A percentile compares a stretch with the other conserved stretches of the same genome.
Conservation (phyloP, 2,329 filamentous ascomycete genomes). For the Colletotrichum spaethianum region DNA sequence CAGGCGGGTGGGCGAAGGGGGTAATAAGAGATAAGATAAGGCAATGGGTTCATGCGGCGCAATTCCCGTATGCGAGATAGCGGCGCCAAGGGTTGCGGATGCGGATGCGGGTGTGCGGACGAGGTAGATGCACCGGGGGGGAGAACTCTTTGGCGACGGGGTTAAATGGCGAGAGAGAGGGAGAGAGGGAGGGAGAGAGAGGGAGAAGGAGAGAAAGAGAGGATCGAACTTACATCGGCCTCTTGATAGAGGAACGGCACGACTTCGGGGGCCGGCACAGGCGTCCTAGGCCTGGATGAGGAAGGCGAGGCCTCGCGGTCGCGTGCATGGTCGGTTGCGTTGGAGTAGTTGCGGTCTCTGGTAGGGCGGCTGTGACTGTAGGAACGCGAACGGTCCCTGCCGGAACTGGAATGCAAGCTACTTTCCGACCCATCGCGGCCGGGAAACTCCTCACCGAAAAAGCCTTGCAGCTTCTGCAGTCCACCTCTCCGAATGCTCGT, state of each 20-base stretch:
- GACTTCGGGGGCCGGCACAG: conserved; percentile 90
- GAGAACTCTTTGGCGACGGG: not conserved
- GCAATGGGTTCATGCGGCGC: conserved; percentile 29
- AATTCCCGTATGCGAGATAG: conserved; percentile 40
- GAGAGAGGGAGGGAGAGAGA: no score
- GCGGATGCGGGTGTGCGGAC: conserved; percentile 11
- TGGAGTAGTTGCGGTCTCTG: conserved; percentile 86
- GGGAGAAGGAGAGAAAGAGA: no score
- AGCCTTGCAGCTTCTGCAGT: conserved; percentile 87
- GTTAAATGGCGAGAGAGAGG: conserved; percentile 26
- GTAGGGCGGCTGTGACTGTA: conserved; percentile 70
- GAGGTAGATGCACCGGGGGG: conserved; percentile 44
- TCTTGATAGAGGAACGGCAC: conserved; percentile 98
- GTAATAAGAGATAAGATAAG: conserved; percentile 41
- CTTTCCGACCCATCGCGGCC: conserved; percentile 82
- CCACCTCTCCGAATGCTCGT: conserved; percentile 79
- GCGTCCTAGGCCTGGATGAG: conserved; percentile 85
- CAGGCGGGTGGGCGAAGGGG: conserved; percentile 29
- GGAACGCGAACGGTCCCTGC: conserved; percentile 75
- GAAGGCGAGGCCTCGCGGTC: conserved; percentile 77
- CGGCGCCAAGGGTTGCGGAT: conserved; percentile 33
- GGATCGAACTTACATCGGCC: conserved; percentile 72
- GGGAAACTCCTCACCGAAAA: conserved; percentile 92
- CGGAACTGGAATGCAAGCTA: conserved; percentile 67
- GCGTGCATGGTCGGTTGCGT: conserved; percentile 78